Conservation (phyloP, 2,329 filamentous ascomycete species). For the Xylaria sp. region DNA sequence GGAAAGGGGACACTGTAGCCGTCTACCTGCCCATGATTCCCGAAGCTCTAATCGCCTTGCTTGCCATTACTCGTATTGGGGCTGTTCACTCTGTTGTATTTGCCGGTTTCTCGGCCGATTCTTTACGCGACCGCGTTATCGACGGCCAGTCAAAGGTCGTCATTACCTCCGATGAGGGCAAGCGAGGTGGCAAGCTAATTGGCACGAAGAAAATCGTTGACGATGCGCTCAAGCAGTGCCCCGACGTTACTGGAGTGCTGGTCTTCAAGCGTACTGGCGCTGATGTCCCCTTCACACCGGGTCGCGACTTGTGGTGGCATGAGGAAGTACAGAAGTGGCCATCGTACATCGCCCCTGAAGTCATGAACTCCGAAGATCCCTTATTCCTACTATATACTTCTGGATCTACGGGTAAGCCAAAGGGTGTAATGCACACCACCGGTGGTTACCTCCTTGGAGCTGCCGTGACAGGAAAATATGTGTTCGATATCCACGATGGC, state of each 20-base stretch:
- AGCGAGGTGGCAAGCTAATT: slow-evolving; percentile 96
- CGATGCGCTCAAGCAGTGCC: slow-evolving; percentile 95
- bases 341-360: slow-evolving; percentile 86
- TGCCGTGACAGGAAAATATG: slow-evolving; percentile 95
- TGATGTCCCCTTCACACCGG: slow-evolving; percentile 88
- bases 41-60: slow-evolving; percentile 88
- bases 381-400: slow-evolving; percentile 98
- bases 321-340: slow-evolving; percentile 98
- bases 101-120: slow-evolving; percentile 96
- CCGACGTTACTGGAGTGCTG: slow-evolving; percentile 83
- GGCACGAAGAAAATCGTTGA: slow-evolving; percentile 99
- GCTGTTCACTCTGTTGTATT: slow-evolving; percentile 98
- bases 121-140: slow-evolving; percentile 91
- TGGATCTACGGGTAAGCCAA: slow-evolving; percentile 97
- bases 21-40: slow-evolving; percentile 99
- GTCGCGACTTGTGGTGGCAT: slow-evolving; percentile 97
- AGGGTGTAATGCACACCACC: slow-evolving; percentile 98
- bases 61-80: slow-evolving; percentile 91
- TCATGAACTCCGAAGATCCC: slow-evolving; percentile 92
- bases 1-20: slow-evolving; percentile 96
- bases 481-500: slow-evolving; percentile 95
- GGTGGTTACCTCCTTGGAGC: slow-evolving; percentile 94
- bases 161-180: slow-evolving; percentile 97
- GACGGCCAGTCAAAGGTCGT: slow-evolving; percentile 92
- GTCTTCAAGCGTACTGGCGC: slow-evolving; percentile 96